These are phyloP conservation scores for Clitoria ternatea DNA, from an alignment of 306 rosid species.

Conservation along the genomic window DNA sequence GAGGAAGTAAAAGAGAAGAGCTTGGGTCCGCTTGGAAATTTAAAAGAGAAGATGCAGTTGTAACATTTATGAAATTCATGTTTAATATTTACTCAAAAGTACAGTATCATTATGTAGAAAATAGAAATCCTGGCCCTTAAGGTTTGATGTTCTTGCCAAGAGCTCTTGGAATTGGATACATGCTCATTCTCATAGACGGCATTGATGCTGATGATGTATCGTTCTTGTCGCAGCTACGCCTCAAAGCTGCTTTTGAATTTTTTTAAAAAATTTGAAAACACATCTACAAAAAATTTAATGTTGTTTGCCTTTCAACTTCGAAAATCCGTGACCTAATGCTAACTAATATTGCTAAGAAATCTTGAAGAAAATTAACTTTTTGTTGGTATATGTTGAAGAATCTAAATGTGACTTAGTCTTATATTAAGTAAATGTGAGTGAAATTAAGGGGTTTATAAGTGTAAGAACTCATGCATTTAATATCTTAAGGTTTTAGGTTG, in stretches of 20 bases:
- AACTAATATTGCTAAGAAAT: neutral
- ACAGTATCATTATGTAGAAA: neutral
- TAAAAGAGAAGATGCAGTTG: slow-evolving; percentile 57
- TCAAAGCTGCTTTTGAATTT: neutral
- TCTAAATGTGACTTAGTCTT: too few relatives aligned
- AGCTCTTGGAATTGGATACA: too few relatives aligned
- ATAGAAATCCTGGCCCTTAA: neutral
- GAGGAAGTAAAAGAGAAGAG: slow-evolving; percentile 33
- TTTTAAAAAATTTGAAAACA: neutral
- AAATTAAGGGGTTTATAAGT: too few relatives aligned
- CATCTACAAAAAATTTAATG: neutral
- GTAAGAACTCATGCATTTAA: too few relatives aligned
- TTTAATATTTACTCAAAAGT: neutral
- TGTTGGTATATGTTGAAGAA: too few relatives aligned
- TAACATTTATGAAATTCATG: slow-evolving; percentile 18
- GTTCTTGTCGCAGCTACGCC: neutral
- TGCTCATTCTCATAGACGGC: neutral
- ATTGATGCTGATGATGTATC: neutral
- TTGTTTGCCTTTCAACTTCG: neutral
- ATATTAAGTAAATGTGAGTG: too few relatives aligned
- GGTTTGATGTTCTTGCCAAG: neutral
- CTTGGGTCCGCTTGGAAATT: slow-evolving; percentile 65
- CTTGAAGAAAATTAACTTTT: neutral
- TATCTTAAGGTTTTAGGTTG: too few relatives aligned
- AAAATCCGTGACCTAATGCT: neutral